phyloP scores from a whole-genome alignment of 2,329 filamentous ascomycete species.

The Tolypocladium ovalisporum region DNA sequence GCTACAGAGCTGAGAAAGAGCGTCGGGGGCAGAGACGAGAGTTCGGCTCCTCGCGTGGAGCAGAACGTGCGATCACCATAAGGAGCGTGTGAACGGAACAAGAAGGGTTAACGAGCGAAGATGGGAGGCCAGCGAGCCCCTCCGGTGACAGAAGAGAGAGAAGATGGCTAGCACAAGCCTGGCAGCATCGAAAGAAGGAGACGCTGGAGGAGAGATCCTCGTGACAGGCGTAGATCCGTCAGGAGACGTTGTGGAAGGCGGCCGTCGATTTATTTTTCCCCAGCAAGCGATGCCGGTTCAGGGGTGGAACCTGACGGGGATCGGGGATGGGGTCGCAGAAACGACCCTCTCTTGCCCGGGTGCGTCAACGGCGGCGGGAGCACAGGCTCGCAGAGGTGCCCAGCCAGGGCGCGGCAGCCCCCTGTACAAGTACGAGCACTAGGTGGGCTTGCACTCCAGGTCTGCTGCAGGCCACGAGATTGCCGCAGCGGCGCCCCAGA shows the following conservation, averaged over 20 bases:
- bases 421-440: background rate
- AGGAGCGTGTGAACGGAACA: background rate
- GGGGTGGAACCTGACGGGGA: conserved; percentile 11
- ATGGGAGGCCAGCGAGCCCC: background rate
- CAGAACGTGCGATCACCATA: conserved; percentile 3
- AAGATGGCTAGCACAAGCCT: background rate
- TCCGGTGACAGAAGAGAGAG: background rate
- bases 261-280: conserved; percentile 11
- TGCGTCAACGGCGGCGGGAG: background rate
- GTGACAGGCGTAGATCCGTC: conserved; percentile 3
- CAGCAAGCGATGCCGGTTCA: conserved; percentile 8
- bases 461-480: background rate
- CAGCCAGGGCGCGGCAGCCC: too few relatives aligned
- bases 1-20: conserved; percentile 1
- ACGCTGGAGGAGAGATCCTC: background rate
- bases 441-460: background rate
- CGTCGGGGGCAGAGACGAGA: background rate
- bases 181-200: background rate
- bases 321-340: background rate
- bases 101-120: background rate
- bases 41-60: conserved; percentile 5
- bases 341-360: background rate
- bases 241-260: conserved; percentile 6
- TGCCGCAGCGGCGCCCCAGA: background rate
- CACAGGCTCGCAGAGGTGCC: background rate